phyloP scores from a whole-genome alignment of 257 asterid species.

The Solanum verrucosum region DNA sequence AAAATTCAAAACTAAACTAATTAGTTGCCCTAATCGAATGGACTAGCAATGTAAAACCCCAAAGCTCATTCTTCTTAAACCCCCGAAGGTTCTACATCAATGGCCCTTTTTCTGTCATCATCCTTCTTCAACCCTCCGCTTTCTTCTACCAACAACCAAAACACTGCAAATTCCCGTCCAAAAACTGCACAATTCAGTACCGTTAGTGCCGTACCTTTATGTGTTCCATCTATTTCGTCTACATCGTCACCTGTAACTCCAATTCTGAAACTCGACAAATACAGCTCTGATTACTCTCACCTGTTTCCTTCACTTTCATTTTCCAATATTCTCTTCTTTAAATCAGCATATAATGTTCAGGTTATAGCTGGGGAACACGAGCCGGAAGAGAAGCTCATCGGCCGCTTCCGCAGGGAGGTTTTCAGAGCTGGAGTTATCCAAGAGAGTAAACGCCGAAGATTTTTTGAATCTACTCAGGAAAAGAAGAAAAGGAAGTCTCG shows the following conservation, averaged over 20 bases:
- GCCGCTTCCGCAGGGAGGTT: constrained; percentile 40
- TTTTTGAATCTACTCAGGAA: constrained; percentile 34
- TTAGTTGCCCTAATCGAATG: background rate
- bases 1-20: background rate
- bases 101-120: background rate
- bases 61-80: background rate
- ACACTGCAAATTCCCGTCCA: background rate
- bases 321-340: constrained; percentile 29
- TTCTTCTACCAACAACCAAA: background rate
- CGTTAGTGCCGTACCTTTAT: background rate
- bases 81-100: background rate
- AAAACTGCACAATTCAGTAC: background rate
- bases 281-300: background rate
- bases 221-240: background rate
- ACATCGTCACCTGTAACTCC: background rate
- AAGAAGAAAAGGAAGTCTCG: constrained; percentile 43
- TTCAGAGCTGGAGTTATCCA: constrained; percentile 33
- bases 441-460: constrained; percentile 45
- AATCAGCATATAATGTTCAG: constrained; percentile 31
- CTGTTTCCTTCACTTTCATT: constrained; percentile 32
- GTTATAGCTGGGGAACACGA: constrained; percentile 28
- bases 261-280: background rate
- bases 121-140: background rate
- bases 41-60: background rate
- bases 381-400: constrained; percentile 30